Evolutionary conservation across 495 filamentous ascomycete species (phyloP), one percentile per base, ranked within the genome.

Genomic region (Aspergillus asperescens): DNA sequence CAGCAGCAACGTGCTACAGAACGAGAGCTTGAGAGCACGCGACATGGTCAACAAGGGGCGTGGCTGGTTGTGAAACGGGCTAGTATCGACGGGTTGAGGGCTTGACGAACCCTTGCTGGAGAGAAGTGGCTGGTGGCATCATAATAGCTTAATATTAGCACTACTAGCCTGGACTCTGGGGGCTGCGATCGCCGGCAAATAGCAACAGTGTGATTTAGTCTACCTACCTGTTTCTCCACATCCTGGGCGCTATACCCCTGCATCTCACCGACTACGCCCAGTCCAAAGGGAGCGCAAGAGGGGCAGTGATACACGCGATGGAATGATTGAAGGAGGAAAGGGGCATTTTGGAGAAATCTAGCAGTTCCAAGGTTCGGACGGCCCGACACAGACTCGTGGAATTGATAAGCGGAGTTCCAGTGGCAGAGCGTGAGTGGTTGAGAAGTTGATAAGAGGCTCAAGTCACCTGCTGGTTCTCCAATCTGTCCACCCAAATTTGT

Each of bases 141-240:
- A 47, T 35, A 5, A 29, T 47, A 32, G 44, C 44, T 35, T 47
- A 35, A 32, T 23, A 47, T 47, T 47, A 35, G 44, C 44, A 15
- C n/a, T 42, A 20, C 10, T 24, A n/a, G n/a, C n/a, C n/a, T 24
- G 13, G 7, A 7, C 37, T 7, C 29, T 50, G 22, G 43, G 29
- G 27, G 38, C 29, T 31, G 39, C 35, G 55, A 48, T 12, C 29
- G 29, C 29, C 2, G 29, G 29, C 29, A 31, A 35, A 35, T 16
- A 35, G n/a, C 10, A 12, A n/a, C 32, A 45, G 32, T 1, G 13
- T 35, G 52, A 55, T 19, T 37, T 23, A 31, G 44, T 48, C 8
- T 48, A 54, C 51, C 23, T 66, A 72, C 67, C 65, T 64, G 55
- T 32, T 68, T 70, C 67, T 68, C 69, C 62, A 61, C 65, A 67